Conservation (phyloP, 805 yeast species). For the Millerozyma acaciae region DNA sequence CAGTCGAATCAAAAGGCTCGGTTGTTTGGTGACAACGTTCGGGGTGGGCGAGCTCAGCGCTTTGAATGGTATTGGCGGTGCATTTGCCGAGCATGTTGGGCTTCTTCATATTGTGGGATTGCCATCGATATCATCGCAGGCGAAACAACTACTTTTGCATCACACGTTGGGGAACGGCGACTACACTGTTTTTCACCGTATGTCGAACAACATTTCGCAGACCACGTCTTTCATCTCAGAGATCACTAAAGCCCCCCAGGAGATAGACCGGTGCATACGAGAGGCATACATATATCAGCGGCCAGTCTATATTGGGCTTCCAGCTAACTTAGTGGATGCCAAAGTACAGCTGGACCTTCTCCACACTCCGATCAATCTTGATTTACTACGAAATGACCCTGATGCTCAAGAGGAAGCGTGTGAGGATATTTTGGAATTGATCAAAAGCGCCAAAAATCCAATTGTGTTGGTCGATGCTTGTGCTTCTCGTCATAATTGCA, state of each 20-base stretch:
- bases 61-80: slow-evolving; percentile 81
- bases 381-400: slow-evolving; percentile 35
- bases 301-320: slow-evolving; percentile 80
- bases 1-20: slow-evolving; percentile 73
- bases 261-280: slow-evolving; percentile 70
- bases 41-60: slow-evolving; percentile 91
- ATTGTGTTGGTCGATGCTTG: slow-evolving; percentile 82
- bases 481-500: slow-evolving; percentile 72
- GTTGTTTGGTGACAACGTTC: slow-evolving; percentile 76
- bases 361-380: slow-evolving; percentile 61
- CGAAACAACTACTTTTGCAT: slow-evolving; percentile 68
- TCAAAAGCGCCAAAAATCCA: slow-evolving; percentile 62
- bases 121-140: slow-evolving; percentile 72
- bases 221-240: slow-evolving; percentile 65
- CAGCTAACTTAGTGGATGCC: slow-evolving; percentile 74
- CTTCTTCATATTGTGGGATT: slow-evolving; percentile 82
- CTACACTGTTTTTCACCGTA: slow-evolving; percentile 72
- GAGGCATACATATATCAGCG: slow-evolving; percentile 69
- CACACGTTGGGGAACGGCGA: slow-evolving; percentile 85
- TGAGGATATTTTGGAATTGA: slow-evolving; percentile 43
- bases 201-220: slow-evolving; percentile 70
- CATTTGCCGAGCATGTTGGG: slow-evolving; percentile 88
- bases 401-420: slow-evolving; percentile 37
- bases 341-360: slow-evolving; percentile 54
- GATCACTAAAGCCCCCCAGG: slow-evolving; percentile 59